These are phyloP conservation scores for Lathyrus oleraceus DNA, from an alignment of 306 rosid genomes.

Conservation along the genomic window DNA sequence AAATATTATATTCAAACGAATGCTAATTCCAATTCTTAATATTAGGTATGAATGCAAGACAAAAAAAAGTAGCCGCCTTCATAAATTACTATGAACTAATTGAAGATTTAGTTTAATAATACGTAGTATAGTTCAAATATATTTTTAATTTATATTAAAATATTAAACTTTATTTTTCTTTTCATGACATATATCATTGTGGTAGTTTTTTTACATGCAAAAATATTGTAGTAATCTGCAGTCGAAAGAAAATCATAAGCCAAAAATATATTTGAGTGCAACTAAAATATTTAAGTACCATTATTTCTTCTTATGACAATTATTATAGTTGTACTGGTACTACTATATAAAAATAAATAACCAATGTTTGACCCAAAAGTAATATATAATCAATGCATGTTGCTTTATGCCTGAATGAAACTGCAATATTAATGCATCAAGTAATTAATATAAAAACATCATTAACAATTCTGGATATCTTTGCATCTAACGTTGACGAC, in stretches of 20 bases:
- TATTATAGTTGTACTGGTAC: no score
- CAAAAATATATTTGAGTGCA: no score
- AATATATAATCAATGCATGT: not conserved
- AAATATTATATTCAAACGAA: not conserved
- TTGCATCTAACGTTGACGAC: slow-evolving; percentile 7
- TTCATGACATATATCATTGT: no score
- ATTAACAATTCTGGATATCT: not conserved
- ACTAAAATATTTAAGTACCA: no score
- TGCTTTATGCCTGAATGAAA: not conserved
- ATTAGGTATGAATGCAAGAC: slow-evolving; percentile 25
- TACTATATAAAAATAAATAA: no score
- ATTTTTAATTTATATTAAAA: no score
- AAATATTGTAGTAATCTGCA: no score
- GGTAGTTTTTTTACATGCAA: no score
- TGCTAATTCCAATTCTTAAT: not conserved
- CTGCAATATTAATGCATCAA: not conserved
- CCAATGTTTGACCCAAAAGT: no score
- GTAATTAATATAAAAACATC: not conserved
- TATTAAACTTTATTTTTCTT: no score
- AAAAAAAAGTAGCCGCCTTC: slow-evolving; percentile 4
- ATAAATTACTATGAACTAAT: not conserved
- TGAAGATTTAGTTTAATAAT: not conserved
- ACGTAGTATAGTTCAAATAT: not conserved
- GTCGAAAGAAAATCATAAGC: no score
- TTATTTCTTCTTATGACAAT: no score